These are phyloP conservation scores for Helianthus tuberosus DNA, from an alignment of 129 eudicot genomes.

Conservation along the genomic window DNA sequence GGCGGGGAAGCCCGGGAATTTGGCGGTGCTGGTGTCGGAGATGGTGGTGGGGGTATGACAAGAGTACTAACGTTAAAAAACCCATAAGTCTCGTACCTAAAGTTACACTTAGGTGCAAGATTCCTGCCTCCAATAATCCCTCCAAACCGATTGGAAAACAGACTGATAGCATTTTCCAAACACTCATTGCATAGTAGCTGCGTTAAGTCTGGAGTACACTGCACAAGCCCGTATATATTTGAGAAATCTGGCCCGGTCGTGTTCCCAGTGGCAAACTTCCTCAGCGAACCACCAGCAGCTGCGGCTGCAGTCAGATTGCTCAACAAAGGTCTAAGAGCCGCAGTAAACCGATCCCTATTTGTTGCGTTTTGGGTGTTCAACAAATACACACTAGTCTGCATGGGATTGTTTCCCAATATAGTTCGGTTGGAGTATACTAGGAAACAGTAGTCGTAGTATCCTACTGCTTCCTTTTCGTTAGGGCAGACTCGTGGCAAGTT, in stretches of 20 bases:
- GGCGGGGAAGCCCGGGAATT: neutral
- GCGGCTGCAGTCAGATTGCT: neutral
- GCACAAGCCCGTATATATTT: neutral
- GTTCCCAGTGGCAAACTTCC: constrained; percentile 1
- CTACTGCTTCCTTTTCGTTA: neutral
- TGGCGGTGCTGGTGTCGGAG: neutral
- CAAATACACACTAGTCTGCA: neutral
- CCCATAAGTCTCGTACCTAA: neutral
- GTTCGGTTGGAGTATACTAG: neutral
- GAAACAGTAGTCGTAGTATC: neutral
- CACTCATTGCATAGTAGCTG: neutral
- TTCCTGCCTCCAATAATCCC: neutral
- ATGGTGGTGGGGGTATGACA: neutral
- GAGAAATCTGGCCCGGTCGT: neutral
- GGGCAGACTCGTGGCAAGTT: neutral
- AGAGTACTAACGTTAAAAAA: constrained; percentile 5
- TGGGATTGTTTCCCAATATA: neutral
- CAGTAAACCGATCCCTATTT: neutral
- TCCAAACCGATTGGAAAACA: neutral
- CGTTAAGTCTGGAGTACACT: neutral
- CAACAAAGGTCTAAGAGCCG: neutral
- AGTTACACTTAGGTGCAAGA: neutral
- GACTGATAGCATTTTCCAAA: neutral
- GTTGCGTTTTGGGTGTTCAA: neutral
- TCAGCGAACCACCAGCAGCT: neutral